Base-by-base conservation (phyloP, 495 filamentous ascomycete species). In the Podospora anserina region DNA sequence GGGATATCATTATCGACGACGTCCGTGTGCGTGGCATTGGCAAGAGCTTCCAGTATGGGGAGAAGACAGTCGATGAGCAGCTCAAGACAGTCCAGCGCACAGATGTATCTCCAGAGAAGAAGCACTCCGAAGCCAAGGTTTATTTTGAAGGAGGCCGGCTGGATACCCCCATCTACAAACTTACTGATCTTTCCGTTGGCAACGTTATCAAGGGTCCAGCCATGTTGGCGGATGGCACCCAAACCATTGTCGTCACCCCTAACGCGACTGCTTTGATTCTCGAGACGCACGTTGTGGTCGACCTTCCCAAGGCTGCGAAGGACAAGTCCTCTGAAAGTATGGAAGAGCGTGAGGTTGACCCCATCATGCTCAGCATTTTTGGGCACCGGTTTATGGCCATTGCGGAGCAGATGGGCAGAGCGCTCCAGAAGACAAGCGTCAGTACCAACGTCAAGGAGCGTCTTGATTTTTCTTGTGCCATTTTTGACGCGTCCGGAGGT, bases 351-450 rank as follows among this genome's bases (percentile, higher is more conserved):
- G 79, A 83, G 67, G 89, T 90, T 1, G 89, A 93, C 70, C 94
- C 95, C 0, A 97, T 99, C 77, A 90, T 96, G 79, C 87, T 99
- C 5, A 96, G 89, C 76, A 96, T 99, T 68, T 99, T 99, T 72
- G 92, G 92, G 1, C 94, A 99, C 77, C 84, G 95, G 0, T 99
- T 99, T 81, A 99, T 99, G 95, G 93, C 94, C 15, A 98, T 99
- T 75, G 95, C 95, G 3, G 95, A 99, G 79, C 94, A 97, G 77
- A 98, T 97, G 94, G 95, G 95, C 4, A 83, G 93, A 65, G 94
- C 95, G 2, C 82, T 99, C 30, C 95, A 98, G 72, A 99, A 97
- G 84, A 99, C 95, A 0, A 94, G 92, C 70, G 95, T 99, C 61
- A 96, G 92, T 67, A 99, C 95, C 4, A 99, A 99, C 75, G 95